phyloP scores from a whole-genome alignment of 306 rosid genomes.

The Malus fusca region DNA sequence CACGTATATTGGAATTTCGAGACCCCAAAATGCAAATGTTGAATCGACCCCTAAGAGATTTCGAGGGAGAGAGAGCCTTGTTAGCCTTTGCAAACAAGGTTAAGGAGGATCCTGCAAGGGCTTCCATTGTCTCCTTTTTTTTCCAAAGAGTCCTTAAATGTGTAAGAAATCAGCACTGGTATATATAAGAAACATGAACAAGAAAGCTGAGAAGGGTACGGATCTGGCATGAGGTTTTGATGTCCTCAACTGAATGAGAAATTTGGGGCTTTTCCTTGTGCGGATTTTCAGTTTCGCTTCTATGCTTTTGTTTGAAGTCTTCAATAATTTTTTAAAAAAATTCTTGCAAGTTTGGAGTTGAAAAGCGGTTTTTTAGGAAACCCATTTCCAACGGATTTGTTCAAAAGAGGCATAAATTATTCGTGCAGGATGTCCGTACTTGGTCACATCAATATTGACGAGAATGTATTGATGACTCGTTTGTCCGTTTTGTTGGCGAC shows the following conservation, averaged over 20 bases:
- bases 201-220: constrained; percentile 6
- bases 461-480: no score
- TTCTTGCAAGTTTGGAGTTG: no score
- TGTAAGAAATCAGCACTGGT: neutral
- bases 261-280: neutral
- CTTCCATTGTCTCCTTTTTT: constrained; percentile 4
- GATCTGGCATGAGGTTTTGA: constrained; percentile 5
- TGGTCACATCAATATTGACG: neutral
- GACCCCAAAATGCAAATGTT: neutral
- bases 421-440: neutral
- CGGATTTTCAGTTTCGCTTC: constrained; percentile 4
- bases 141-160: neutral
- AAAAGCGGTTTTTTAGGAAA: neutral
- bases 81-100: neutral
- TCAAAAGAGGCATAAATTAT: no score
- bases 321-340: neutral
- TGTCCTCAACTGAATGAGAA: constrained; percentile 7
- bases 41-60: neutral
- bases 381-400: neutral
- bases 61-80: neutral
- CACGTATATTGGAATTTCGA: neutral
- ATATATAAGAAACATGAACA: neutral
- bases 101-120: neutral
- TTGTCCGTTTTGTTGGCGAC: neutral
- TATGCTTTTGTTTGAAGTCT: neutral